Evolutionary conservation across 1,139 yeast genomes (phyloP).

Genomic region (Candida mesenterica): DNA sequence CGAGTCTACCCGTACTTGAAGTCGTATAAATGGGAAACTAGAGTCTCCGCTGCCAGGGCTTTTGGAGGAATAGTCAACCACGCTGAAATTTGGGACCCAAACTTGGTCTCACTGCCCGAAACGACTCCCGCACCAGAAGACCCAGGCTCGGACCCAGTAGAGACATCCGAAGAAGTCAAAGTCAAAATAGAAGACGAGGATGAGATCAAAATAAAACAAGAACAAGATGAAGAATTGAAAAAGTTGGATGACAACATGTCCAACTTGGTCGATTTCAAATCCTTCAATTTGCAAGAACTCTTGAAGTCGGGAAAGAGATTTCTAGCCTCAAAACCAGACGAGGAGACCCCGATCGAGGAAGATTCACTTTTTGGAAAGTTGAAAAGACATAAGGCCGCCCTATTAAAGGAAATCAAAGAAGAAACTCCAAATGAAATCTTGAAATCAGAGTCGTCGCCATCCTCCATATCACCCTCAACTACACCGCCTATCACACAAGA

Average conservation of each 20-base stretch:
- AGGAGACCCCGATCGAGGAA: slow-evolving; percentile 29
- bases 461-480: slow-evolving; percentile 14
- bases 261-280: slow-evolving; percentile 54
- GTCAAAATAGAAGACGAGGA: slow-evolving; percentile 24
- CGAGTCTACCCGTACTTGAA: slow-evolving; percentile 88
- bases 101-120: slow-evolving; percentile 31
- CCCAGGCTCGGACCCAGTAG: not conserved
- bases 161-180: slow-evolving; percentile 15
- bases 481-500: slow-evolving; percentile 16
- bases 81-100: slow-evolving; percentile 85
- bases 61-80: slow-evolving; percentile 89
- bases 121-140: too few relatives aligned
- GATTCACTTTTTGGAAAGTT: slow-evolving; percentile 30
- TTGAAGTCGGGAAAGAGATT: slow-evolving; percentile 68
- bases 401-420: slow-evolving; percentile 11
- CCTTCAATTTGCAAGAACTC: slow-evolving; percentile 64
- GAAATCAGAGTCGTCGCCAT: slow-evolving; percentile 15
- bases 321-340: slow-evolving; percentile 57
- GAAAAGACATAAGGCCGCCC: slow-evolving; percentile 36
- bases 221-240: slow-evolving; percentile 47
- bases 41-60: slow-evolving; percentile 93
- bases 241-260: slow-evolving; percentile 47
- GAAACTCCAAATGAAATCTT: slow-evolving; percentile 13
- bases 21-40: slow-evolving; percentile 90
- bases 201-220: slow-evolving; percentile 33